Percentiles rank a stretch among this genome's conserved stretches.
These are phyloP conservation scores for Acanthamoeba royreba DNA, from an alignment of 208 protist species.

Conservation along the genomic window DNA sequence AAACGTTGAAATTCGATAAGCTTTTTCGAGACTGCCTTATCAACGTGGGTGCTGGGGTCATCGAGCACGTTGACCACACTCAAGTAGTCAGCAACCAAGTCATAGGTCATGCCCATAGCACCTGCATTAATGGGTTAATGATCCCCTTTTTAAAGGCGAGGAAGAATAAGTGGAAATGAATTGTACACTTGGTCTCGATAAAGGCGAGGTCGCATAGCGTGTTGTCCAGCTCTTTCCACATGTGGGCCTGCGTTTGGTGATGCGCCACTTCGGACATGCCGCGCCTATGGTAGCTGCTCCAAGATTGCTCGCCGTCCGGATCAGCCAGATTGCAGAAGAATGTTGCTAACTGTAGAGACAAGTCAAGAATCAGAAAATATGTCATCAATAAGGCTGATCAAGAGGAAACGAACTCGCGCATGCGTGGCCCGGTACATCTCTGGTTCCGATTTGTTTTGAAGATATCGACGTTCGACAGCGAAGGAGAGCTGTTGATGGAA, in stretches of 20 bases:
- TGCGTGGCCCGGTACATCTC: neutral
- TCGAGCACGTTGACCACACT: neutral
- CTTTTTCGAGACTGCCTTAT: neutral
- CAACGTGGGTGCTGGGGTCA: neutral
- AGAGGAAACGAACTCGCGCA: neutral
- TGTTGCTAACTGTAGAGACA: neutral
- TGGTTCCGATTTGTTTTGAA: neutral
- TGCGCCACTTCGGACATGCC: slow-evolving; percentile 55
- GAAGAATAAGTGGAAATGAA: neutral
- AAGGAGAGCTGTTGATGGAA: slow-evolving; percentile 53
- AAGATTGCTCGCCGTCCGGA: neutral
- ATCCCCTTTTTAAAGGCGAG: neutral
- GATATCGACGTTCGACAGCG: slow-evolving; percentile 32
- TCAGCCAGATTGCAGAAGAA: neutral
- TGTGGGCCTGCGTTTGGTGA: slow-evolving; percentile 36
- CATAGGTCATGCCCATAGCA: slow-evolving; percentile 49
- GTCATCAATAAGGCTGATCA: too few relatives aligned
- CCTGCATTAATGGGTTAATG: neutral
- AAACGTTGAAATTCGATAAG: slow-evolving; percentile 44
- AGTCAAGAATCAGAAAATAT: neutral
- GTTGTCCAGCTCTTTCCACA: neutral
- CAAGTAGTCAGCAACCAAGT: slow-evolving; percentile 62
- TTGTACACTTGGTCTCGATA: slow-evolving; percentile 53
- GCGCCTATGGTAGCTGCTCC: neutral
- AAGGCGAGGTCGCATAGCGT: slow-evolving; percentile 53